These are phyloP conservation scores for Rachicladosporium sp. DNA, from an alignment of 2,329 filamentous ascomycete genomes.

Conservation along the genomic window DNA sequence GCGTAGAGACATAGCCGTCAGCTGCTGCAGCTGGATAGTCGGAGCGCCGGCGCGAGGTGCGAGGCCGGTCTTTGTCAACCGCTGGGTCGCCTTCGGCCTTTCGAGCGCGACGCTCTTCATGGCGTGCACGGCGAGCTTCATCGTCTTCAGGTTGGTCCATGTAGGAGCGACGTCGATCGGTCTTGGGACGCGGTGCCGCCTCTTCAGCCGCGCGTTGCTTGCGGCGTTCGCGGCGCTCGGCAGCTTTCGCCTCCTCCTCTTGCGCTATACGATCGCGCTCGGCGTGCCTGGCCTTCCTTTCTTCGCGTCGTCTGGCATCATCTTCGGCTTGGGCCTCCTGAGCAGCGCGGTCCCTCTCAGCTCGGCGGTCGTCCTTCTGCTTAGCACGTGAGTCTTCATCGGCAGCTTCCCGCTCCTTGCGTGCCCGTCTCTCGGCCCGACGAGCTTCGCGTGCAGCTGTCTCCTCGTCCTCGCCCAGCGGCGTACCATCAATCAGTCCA, in stretches of 20 bases:
- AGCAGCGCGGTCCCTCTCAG: slow-evolving; percentile 1
- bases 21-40: slow-evolving; percentile 23
- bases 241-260: slow-evolving; percentile 17
- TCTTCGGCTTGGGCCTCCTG: slow-evolving; percentile 1
- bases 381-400: slow-evolving; percentile 22
- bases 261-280: slow-evolving; percentile 18
- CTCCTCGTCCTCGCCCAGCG: slow-evolving; percentile 20
- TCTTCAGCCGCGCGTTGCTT: slow-evolving; percentile 17
- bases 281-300: slow-evolving; percentile 17
- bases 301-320: slow-evolving; percentile 10
- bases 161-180: slow-evolving; percentile 18
- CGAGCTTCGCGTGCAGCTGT: slow-evolving; percentile 15
- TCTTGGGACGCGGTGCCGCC: slow-evolving; percentile 12
- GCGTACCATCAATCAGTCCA: slow-evolving; percentile 14
- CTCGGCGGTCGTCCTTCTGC: slow-evolving; percentile 6
- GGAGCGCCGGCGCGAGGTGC: slow-evolving; percentile 18
- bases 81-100: slow-evolving; percentile 26
- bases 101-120: slow-evolving; percentile 31
- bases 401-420: slow-evolving; percentile 26
- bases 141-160: slow-evolving; percentile 16
- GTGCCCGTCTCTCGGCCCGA: slow-evolving; percentile 22
- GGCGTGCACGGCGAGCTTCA: slow-evolving; percentile 25
- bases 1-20: slow-evolving; percentile 33
- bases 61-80: slow-evolving; percentile 17
- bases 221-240: slow-evolving; percentile 19